Conservation (phyloP, 768 basidiomycete genomes). For the Lyophyllum shimeji region DNA sequence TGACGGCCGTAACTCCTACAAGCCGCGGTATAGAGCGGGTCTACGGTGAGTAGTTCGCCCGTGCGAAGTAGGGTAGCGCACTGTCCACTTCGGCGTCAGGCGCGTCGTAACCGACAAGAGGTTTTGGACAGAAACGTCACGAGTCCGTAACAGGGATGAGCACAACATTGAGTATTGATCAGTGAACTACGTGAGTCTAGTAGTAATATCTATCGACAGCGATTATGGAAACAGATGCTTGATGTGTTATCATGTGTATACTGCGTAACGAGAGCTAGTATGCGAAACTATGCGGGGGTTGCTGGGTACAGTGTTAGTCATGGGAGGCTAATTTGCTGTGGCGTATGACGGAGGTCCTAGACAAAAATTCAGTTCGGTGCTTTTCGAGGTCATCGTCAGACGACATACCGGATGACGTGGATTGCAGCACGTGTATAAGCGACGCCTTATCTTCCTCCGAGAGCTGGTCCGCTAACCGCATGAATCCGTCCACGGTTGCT, state of each 20-base stretch:
- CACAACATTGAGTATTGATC: not conserved
- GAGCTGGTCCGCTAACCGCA: constrained; percentile 71
- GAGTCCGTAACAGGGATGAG: no score
- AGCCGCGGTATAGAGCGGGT: no score
- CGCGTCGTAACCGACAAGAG: no score
- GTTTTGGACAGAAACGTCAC: not conserved
- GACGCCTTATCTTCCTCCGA: constrained; percentile 69
- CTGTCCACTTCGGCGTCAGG: no score
- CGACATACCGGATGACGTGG: constrained; percentile 52
- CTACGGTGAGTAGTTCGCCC: no score
- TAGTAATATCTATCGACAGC: constrained; percentile 9
- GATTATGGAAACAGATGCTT: constrained; percentile 18
- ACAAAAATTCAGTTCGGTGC: not conserved
- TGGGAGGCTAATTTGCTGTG: constrained; percentile 1
- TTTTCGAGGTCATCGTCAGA: not conserved
- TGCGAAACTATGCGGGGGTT: not conserved
- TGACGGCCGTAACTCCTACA: not conserved
- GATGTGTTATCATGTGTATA: constrained; percentile 12
- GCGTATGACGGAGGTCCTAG: constrained; percentile 40
- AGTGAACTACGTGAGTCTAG: constrained; percentile 7
- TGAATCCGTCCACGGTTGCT: constrained; percentile 70
- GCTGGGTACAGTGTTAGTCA: not conserved
- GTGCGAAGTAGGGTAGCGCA: no score
- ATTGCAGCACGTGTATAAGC: constrained; percentile 63
- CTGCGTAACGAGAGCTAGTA: constrained; percentile 8